Conservation (phyloP, 2,329 filamentous ascomycete genomes). For the Chaetomiaceae sp. region DNA sequence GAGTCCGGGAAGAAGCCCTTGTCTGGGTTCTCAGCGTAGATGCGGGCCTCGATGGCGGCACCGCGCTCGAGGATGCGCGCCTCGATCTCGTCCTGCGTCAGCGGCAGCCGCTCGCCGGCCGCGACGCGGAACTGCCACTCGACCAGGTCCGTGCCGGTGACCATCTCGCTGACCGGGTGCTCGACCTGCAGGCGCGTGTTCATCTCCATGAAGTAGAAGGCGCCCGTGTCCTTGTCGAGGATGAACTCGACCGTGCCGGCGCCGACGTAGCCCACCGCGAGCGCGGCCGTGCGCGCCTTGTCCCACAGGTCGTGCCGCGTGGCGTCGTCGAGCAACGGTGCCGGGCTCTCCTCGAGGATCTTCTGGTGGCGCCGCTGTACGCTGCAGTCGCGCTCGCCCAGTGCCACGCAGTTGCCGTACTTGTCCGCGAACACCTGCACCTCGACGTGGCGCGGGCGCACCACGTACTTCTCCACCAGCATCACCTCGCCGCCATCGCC, state of each 20-base stretch:
- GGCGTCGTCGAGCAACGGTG: constrained; percentile 56
- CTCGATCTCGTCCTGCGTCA: constrained; percentile 60
- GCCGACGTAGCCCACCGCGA: constrained; percentile 79
- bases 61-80: constrained; percentile 67
- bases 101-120: constrained; percentile 49
- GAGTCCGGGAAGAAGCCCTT: constrained; percentile 93
- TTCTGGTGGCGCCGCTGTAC: constrained; percentile 86
- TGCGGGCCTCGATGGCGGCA: constrained; percentile 88
- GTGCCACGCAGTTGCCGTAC: constrained; percentile 69
- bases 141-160: constrained; percentile 69
- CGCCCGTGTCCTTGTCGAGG: constrained; percentile 72
- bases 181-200: constrained; percentile 91
- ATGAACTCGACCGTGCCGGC: constrained; percentile 90
- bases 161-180: constrained; percentile 79
- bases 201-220: constrained; percentile 80
- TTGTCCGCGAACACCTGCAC: constrained; percentile 86
- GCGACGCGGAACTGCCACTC: constrained; percentile 88
- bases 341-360: constrained; percentile 83
- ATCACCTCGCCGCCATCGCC: constrained; percentile 74
- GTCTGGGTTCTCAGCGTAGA: constrained; percentile 93
- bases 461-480: constrained; percentile 78
- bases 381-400: constrained; percentile 84
- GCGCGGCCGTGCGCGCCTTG: constrained; percentile 58
- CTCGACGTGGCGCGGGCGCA: constrained; percentile 76
- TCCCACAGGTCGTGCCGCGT: constrained; percentile 59